phyloP scores from a whole-genome alignment of 2,329 filamentous ascomycete species.

The Davidsoniella australis region DNA sequence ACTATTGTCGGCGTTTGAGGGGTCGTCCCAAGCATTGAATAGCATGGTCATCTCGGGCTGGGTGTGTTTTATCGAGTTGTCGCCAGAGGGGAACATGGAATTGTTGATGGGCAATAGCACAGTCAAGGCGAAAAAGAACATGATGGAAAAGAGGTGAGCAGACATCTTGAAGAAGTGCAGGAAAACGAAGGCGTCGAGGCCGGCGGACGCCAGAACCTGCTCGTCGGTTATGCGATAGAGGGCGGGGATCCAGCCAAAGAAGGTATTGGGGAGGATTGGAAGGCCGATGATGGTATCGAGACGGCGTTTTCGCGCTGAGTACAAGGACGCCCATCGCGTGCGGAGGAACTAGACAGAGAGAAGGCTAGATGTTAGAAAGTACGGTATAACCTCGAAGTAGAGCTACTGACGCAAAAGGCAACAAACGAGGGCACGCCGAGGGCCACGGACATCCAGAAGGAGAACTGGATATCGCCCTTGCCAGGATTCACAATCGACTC shows the following conservation, averaged over 20 bases:
- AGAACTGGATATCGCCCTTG: conserved; percentile 13
- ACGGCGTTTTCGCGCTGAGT: conserved; percentile 72
- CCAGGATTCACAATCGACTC: conserved; percentile 13
- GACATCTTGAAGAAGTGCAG: conserved; percentile 93
- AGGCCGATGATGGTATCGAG: conserved; percentile 41
- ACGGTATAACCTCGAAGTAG: not conserved
- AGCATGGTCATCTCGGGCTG: not conserved
- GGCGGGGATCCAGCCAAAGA: conserved; percentile 86
- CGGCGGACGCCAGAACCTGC: conserved; percentile 75
- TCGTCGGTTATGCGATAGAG: conserved; percentile 75
- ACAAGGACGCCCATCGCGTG: conserved; percentile 80
- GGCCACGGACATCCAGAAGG: conserved; percentile 38
- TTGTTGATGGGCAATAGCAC: conserved; percentile 74
- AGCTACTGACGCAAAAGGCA: conserved; percentile 50
- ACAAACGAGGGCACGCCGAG: conserved; percentile 57
- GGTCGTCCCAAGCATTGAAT: not conserved
- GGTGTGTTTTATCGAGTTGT: conserved; percentile 3
- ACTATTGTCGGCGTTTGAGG: conserved; percentile 10
- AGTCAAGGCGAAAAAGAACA: conserved; percentile 64
- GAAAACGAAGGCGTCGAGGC: conserved; percentile 91
- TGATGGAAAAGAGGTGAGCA: conserved; percentile 61
- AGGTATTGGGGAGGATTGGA: conserved; percentile 63
- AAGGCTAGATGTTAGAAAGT: conserved; percentile 5
- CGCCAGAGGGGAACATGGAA: conserved; percentile 32
- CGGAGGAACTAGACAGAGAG: conserved; percentile 48